These are phyloP conservation scores for Rhododendron kiyosumense DNA, from an alignment of 148 eudicot genomes.

Conservation along the genomic window DNA sequence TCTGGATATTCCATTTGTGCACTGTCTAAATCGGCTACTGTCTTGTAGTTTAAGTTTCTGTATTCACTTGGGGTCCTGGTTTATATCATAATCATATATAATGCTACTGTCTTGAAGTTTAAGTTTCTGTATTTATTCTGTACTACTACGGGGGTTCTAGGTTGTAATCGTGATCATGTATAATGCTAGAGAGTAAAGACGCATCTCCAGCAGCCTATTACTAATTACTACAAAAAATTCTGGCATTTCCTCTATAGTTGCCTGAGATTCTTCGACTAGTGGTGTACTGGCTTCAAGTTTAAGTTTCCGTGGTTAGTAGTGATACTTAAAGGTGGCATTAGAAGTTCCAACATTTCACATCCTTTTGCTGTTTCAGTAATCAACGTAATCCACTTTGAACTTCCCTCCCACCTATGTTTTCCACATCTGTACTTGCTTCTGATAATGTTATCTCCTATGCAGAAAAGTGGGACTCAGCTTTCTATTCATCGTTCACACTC, in stretches of 20 bases:
- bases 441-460: conserved; percentile 25
- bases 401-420: not conserved
- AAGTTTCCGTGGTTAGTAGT: not conserved
- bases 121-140: not conserved
- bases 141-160: not conserved
- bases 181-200: not conserved
- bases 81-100: not conserved
- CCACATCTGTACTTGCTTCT: conserved; percentile 17
- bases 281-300: not conserved
- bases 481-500: conserved; percentile 73
- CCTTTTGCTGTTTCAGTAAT: not conserved
- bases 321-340: not conserved
- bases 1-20: not conserved
- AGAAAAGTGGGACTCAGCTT: conserved; percentile 48
- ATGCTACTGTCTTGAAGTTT: not conserved
- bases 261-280: not conserved
- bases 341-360: not conserved
- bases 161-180: not conserved
- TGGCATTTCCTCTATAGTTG: not conserved
- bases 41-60: too few species aligned
- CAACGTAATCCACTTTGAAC: not conserved
- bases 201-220: not conserved
- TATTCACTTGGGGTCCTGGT: not conserved
- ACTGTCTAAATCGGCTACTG: not conserved
- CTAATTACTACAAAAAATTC: too few species aligned